Base-by-base conservation (phyloP, 2,329 filamentous ascomycete genomes). In the Trichoderma sp. region DNA sequence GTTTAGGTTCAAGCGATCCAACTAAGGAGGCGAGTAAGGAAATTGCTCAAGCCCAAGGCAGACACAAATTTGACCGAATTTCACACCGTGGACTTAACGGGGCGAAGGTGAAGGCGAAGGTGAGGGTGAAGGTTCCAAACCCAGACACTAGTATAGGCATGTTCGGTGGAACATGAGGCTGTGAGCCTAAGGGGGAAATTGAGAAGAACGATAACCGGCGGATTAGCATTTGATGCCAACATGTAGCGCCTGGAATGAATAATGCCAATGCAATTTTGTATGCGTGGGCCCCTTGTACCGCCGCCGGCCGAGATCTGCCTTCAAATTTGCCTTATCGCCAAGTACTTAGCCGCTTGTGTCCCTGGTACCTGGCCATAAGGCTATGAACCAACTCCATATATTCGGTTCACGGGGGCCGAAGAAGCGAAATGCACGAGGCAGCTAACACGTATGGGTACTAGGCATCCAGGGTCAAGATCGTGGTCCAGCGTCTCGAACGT, bases 1-100 rank as follows among this genome's bases (percentile, higher is more conserved):
- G 50, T 30, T 8, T 64, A 78, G 75, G 67, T 75, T 76, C 73
- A 76, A 71, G 68, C 76, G 75, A 34, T 32, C 61, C 23, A 28
- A 11, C 62, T 73, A 67, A 50, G 47, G 47, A 34, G 20, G 20
- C 26, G 17, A 43, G 7, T 2, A n/a, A 30, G 28, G 15, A 50
- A 50, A 7, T n/a, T 36, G 39, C 55, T 28, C 20, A 53, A 53
- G 8, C 17, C 17, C 28, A 30, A 53, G 67, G 67, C 57, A 62
- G 36, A 39, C 23, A n/a, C 26, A 30, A 6, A 12, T 34, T 68
- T 68, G 66, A 61, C 20, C 13, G 53, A 68, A 1, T 20, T 50
- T n/a, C 26, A 36, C 28, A 66, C 63, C 47, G 43, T 20, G 64
- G 20, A 34, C 36, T 20, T 9, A 39, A 50, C 3, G 36, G 23